A percentile compares a stretch with the other conserved stretches of the same genome.
These are phyloP conservation scores for Boletus reticuloceps DNA, from an alignment of 768 basidiomycete species.

Conservation along the genomic window DNA sequence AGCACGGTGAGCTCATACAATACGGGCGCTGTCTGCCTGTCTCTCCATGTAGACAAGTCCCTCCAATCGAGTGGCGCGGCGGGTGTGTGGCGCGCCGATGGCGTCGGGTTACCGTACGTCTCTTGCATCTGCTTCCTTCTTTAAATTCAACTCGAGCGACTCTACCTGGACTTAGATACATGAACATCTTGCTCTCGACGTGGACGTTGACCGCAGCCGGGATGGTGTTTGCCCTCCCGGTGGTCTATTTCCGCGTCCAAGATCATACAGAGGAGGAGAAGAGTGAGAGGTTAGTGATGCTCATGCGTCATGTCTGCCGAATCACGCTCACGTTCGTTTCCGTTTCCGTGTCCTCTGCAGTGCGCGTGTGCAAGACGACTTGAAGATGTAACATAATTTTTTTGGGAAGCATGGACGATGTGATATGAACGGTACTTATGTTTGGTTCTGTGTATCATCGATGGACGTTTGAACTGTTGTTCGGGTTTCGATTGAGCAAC, in stretches of 20 bases:
- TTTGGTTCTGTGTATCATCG: too few species aligned
- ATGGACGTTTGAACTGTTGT: too few species aligned
- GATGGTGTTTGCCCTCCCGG: slow-evolving; percentile 64
- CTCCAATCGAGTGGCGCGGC: slow-evolving; percentile 75
- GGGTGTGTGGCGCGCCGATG: slow-evolving; percentile 72
- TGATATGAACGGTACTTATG: too few species aligned
- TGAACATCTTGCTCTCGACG: slow-evolving; percentile 73
- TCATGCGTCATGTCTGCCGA: too few species aligned
- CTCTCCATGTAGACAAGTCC: slow-evolving; percentile 54
- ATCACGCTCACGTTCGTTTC: too few species aligned
- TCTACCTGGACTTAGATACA: slow-evolving; percentile 39
- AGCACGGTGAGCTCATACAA: background rate
- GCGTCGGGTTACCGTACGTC: slow-evolving; percentile 58
- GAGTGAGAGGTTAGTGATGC: slow-evolving; percentile 50
- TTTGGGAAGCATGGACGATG: too few species aligned
- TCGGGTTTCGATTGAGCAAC: too few species aligned
- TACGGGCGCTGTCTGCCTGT: background rate
- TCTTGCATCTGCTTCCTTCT: background rate
- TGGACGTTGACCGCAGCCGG: slow-evolving; percentile 67
- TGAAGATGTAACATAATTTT: too few species aligned
- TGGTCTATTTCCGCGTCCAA: slow-evolving; percentile 68
- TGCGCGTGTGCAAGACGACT: too few species aligned
- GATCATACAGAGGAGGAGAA: slow-evolving; percentile 49
- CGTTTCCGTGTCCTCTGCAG: too few species aligned
- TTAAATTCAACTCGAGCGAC: too few species aligned